Evolutionary conservation across 2,329 filamentous ascomycete species (phyloP).

Genomic region (Passalora sequoiae): DNA sequence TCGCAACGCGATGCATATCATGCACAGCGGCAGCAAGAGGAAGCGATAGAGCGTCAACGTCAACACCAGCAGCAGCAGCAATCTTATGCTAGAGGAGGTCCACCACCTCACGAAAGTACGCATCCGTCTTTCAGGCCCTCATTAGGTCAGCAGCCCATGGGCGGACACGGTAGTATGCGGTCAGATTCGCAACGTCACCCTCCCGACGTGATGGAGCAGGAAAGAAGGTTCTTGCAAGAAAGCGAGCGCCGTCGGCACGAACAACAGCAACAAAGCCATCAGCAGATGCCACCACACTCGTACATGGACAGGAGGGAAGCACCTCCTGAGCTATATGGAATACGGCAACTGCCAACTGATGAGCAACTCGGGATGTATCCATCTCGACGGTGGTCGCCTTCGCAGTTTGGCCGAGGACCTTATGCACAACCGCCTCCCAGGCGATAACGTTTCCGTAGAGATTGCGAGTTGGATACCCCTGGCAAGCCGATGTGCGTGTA

Average conservation of each 20-base stretch:
- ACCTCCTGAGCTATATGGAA: conserved; percentile 10
- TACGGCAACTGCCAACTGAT: too few species aligned
- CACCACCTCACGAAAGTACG: conserved; percentile 6
- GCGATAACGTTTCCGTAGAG: neutral
- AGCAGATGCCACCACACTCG: conserved; percentile 8
- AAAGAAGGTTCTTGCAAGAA: conserved; percentile 14
- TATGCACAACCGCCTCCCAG: conserved; percentile 5
- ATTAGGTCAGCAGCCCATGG: neutral
- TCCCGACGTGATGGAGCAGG: conserved; percentile 16
- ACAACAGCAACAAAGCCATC: conserved; percentile 11
- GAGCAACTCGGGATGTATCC: conserved; percentile 6
- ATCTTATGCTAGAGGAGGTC: conserved; percentile 2
- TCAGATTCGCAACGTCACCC: conserved; percentile 25
- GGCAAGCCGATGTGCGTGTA: conserved; percentile 1
- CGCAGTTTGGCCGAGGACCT: conserved; percentile 7
- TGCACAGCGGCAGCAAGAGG: conserved; percentile 14
- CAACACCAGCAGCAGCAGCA: conserved; percentile 18
- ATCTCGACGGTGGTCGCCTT: conserved; percentile 4
- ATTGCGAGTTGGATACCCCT: neutral
- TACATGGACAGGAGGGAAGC: conserved; percentile 11
- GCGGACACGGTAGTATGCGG: conserved; percentile 13
- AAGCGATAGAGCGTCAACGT: conserved; percentile 20
- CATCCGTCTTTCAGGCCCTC: conserved; percentile 1
- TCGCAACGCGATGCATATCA: conserved; percentile 10
- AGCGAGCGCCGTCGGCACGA: conserved; percentile 19